phyloP scores from a whole-genome alignment of 1,284 basidiomycete genomes.

The Irpex rosettiformis region DNA sequence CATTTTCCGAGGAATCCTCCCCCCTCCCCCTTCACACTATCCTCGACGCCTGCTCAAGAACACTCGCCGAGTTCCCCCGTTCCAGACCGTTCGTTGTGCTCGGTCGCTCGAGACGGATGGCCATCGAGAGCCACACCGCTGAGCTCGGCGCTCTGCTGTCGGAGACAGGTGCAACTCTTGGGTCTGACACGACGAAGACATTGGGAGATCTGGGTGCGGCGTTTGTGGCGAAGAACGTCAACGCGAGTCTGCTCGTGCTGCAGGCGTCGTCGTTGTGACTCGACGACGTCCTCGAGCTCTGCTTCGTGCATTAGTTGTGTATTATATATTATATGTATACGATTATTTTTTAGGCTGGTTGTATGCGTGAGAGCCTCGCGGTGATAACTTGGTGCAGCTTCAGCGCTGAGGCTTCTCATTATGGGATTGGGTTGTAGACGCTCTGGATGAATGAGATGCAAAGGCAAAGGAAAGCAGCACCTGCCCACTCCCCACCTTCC shows the following conservation, averaged over 20 bases:
- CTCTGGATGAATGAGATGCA: background rate
- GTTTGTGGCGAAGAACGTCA: conserved; percentile 20
- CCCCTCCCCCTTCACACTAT: conserved; percentile 54
- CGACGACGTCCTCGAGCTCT: no score
- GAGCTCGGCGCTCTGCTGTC: conserved; percentile 37
- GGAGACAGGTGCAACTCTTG: conserved; percentile 18
- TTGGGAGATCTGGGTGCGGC: conserved; percentile 23
- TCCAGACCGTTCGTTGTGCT: conserved; percentile 55
- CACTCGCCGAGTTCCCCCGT: conserved; percentile 22
- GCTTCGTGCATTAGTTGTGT: background rate
- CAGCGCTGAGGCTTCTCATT: background rate
- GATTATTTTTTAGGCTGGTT: background rate
- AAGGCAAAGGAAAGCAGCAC: background rate
- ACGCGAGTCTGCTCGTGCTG: conserved; percentile 23
- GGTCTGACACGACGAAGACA: conserved; percentile 20
- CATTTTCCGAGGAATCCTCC: conserved; percentile 46
- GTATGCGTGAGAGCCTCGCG: background rate
- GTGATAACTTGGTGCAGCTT: background rate
- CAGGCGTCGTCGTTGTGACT: conserved; percentile 19
- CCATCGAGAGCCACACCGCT: conserved; percentile 45
- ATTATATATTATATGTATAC: background rate
- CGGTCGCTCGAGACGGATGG: conserved; percentile 76
- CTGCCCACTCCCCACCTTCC: background rate
- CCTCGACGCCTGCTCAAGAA: conserved; percentile 36
- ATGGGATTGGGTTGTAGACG: background rate